Conservation (phyloP, 331 rosid species). For the Phaseolus coccineus region DNA sequence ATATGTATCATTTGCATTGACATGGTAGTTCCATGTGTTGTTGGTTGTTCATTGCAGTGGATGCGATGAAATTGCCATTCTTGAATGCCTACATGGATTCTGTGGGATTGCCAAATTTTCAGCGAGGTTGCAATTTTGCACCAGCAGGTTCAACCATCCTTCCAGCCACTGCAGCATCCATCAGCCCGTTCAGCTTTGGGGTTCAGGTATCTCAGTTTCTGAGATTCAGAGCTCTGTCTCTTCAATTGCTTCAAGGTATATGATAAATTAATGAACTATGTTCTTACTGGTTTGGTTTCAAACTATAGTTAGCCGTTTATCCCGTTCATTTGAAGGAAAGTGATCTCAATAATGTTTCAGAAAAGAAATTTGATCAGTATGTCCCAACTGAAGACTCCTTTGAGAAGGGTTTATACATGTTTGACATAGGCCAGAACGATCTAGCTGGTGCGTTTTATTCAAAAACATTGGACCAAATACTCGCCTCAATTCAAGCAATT, state of each 20-base stretch:
- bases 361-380: constrained; percentile 44
- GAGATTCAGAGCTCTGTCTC: constrained; percentile 65
- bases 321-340: neutral
- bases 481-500: constrained; percentile 60
- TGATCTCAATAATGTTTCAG: constrained; percentile 40
- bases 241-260: constrained; percentile 61
- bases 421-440: constrained; percentile 80
- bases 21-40: neutral
- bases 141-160: constrained; percentile 75
- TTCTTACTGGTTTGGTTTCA: constrained; percentile 3
- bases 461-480: constrained; percentile 55
- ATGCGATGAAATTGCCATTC: constrained; percentile 70
- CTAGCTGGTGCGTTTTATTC: constrained; percentile 70
- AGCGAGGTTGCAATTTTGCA: constrained; percentile 72
- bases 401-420: constrained; percentile 62
- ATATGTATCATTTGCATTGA: neutral
- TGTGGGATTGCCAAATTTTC: constrained; percentile 62
- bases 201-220: constrained; percentile 72
- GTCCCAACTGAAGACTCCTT: constrained; percentile 57
- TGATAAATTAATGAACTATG: constrained; percentile 3
- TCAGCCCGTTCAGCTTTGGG: constrained; percentile 68
- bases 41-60: constrained; percentile 53
- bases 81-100: constrained; percentile 73
- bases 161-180: constrained; percentile 65
- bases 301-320: neutral